Evolutionary conservation across 2,329 filamentous ascomycete species (phyloP), one percentile per base, ranked within the genome.

Genomic region (Colletotrichum scovillei): DNA sequence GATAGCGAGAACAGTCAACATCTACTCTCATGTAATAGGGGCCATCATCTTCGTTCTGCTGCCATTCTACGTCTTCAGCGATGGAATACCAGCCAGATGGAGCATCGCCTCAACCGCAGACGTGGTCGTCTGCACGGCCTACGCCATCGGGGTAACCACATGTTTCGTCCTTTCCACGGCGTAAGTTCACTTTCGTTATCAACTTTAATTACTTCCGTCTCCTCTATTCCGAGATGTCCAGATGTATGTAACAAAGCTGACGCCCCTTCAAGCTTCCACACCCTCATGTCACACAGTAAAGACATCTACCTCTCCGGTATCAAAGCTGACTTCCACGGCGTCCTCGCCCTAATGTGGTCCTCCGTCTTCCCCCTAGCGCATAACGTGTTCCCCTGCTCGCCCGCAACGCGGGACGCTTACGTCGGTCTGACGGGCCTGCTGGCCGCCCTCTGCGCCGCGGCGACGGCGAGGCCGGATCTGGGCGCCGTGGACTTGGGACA

Each of bases 301-400:
- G 76, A 80, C 6, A 83, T 88, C 16, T 85, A 85, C 49, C 81
- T 81, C 12, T 84, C 88, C 71, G 89, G 89, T 6, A 89, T 91
- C 73, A 87, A 89, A 76, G 80, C 92, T 32, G 91, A 92, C 77
- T 90, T 91, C 75, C 85, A 90, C 56, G 90, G 90, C 8, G 89
- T 92, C 56, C 85, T 92, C 2, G 82, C 89, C 7, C 79, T 92
- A 72, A 92, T 92, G 80, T 92, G 89, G 88, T 87, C 88, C 4
- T 87, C 87, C 71, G 91, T 89, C 59, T 83, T 91, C 7, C 90
- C 90, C 5, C 86, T 88, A 1, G 81, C 91, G n/a, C 89, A 88
- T 77, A 89, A 89, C 77, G 85, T 83, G 4, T 89, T 91, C 62
- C 67, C 75, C 82, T 83, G 70, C 76, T 82, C 7, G 66, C 77